Percentiles rank a stretch among this genome's conserved stretches.
Evolutionary conservation across 768 basidiomycete species (phyloP).

Genomic region (Pholiota molesta): DNA sequence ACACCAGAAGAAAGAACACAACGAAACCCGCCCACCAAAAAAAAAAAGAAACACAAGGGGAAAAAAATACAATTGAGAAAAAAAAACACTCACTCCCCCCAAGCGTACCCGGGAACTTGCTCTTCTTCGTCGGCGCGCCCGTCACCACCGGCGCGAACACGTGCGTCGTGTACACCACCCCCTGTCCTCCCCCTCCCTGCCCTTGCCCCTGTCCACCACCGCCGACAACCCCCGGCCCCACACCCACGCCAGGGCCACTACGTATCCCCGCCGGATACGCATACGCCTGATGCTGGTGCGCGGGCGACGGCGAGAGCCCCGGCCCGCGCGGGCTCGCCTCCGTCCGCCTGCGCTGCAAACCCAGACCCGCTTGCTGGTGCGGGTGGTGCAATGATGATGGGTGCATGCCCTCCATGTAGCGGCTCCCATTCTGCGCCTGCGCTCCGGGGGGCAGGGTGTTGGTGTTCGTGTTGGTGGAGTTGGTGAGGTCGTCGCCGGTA

Average conservation of each 20-base stretch:
- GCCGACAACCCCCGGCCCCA: too few relatives aligned
- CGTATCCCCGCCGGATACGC: background rate
- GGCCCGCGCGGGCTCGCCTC: background rate
- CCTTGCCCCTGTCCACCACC: background rate
- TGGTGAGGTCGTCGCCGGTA: constrained; percentile 33
- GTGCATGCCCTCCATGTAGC: too few relatives aligned
- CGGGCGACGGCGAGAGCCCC: background rate
- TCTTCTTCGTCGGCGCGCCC: constrained; percentile 72
- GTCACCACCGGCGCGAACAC: constrained; percentile 76
- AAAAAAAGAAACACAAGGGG: too few relatives aligned
- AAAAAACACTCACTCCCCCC: background rate
- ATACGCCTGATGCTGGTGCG: background rate
- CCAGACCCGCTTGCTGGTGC: background rate
- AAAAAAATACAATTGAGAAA: too few relatives aligned
- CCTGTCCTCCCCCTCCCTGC: too few relatives aligned
- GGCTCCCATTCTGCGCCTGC: too few relatives aligned
- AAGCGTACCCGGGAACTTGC: constrained; percentile 42
- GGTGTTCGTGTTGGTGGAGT: too few relatives aligned
- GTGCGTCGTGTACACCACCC: constrained; percentile 56
- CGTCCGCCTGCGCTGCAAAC: background rate
- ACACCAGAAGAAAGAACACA: too few relatives aligned
- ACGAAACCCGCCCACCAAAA: too few relatives aligned
- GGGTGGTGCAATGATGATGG: too few relatives aligned
- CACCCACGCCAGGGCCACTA: background rate
- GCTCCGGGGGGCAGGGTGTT: too few relatives aligned